phyloP scores from a whole-genome alignment of 768 basidiomycete genomes.

The Porpolomopsis calyptriformis region DNA sequence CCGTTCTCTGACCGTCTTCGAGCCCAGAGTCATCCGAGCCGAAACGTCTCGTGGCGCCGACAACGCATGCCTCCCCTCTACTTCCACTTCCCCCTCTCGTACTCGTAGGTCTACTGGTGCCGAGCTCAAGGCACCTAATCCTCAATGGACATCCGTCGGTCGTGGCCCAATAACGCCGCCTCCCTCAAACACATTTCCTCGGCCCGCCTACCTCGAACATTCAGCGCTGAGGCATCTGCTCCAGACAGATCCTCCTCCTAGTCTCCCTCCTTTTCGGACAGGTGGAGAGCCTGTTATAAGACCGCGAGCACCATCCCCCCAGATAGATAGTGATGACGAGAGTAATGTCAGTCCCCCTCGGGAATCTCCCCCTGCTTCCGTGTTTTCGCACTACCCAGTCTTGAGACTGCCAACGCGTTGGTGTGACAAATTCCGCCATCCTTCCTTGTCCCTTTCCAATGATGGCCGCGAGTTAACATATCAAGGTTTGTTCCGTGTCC shows the following conservation, averaged over 20 bases:
- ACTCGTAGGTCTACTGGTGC: conserved; percentile 37
- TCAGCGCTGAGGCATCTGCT: conserved; percentile 64
- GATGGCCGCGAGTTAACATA: conserved; percentile 71
- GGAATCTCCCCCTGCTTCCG: conserved; percentile 22
- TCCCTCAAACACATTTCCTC: conserved; percentile 37
- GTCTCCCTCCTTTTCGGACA: conserved; percentile 30
- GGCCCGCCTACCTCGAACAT: conserved; percentile 68
- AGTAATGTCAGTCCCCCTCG: conserved; percentile 41
- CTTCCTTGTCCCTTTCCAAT: conserved; percentile 46
- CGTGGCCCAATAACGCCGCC: conserved; percentile 21
- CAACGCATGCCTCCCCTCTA: conserved; percentile 31
- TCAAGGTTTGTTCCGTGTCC: conserved; percentile 37
- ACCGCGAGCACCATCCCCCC: conserved; percentile 17
- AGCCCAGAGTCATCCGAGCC: conserved; percentile 63
- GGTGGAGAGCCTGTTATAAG: conserved; percentile 15
- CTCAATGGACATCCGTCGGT: conserved; percentile 11
- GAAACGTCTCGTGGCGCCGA: conserved; percentile 33
- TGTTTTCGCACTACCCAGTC: conserved; percentile 28
- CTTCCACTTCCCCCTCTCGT: conserved; percentile 34
- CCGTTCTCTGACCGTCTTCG: conserved; percentile 31
- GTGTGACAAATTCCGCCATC: conserved; percentile 58
- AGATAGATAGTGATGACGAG: conserved; percentile 61
- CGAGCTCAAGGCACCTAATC: conserved; percentile 18
- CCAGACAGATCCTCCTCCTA: conserved; percentile 39
- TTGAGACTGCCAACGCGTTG: conserved; percentile 66